Conservation (phyloP, 176 grass and related monocot species). For the Oryza australiensis region DNA sequence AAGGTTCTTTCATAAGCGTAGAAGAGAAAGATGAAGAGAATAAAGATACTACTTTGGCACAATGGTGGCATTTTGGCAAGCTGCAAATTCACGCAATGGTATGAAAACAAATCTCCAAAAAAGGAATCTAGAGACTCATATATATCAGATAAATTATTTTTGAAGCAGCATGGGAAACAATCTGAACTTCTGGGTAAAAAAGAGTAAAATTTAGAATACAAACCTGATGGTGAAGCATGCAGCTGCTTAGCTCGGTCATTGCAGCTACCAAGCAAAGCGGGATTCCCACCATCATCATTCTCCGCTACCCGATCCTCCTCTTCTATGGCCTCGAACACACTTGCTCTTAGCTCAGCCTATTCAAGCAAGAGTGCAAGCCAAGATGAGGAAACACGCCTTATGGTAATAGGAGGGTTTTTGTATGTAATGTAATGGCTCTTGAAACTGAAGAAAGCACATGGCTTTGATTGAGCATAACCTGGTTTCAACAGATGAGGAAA, state of each 20-base stretch:
- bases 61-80: background rate
- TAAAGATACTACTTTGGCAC: background rate
- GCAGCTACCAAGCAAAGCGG: slow-evolving; percentile 81
- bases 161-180: background rate
- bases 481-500: background rate
- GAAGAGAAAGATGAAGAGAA: background rate
- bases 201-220: slow-evolving; percentile 11
- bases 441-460: background rate
- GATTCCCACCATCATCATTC: slow-evolving; percentile 55
- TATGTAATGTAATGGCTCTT: background rate
- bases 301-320: slow-evolving; percentile 71
- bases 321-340: slow-evolving; percentile 94
- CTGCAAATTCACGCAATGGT: background rate
- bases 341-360: slow-evolving; percentile 79
- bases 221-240: slow-evolving; percentile 88
- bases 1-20: background rate
- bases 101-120: background rate
- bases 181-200: background rate
- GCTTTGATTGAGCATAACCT: background rate
- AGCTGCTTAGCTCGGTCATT: slow-evolving; percentile 79
- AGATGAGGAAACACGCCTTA: slow-evolving; percentile 6
- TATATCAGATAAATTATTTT: background rate
- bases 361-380: slow-evolving; percentile 28
- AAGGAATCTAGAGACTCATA: background rate
- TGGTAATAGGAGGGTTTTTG: background rate